Evolutionary conservation across 257 asterid species (phyloP).

Genomic region (Solanum clarkiae): DNA sequence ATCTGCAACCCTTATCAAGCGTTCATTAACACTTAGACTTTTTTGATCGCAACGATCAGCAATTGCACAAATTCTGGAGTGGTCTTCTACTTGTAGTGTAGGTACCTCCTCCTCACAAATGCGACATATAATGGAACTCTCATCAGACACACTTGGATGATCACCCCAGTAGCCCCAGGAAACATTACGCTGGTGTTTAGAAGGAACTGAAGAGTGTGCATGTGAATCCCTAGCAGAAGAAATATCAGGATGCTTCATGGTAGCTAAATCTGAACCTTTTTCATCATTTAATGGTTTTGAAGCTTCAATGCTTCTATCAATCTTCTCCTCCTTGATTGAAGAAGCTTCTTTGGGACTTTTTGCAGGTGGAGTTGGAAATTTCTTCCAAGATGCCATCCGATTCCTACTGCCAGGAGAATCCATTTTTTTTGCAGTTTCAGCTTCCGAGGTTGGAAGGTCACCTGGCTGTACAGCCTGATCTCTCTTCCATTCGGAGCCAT

Average conservation of each 20-base stretch:
- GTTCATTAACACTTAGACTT: conserved; percentile 85
- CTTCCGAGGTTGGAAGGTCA: conserved; percentile 23
- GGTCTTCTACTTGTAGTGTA: conserved; percentile 94
- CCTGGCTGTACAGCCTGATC: conserved; percentile 32
- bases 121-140: conserved; percentile 91
- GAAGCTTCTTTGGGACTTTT: conserved; percentile 61
- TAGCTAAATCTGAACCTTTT: conserved; percentile 50
- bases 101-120: conserved; percentile 99
- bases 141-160: conserved; percentile 70
- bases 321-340: conserved; percentile 37
- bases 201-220: conserved; percentile 25
- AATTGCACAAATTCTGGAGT: conserved; percentile 90
- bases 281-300: conserved; percentile 29
- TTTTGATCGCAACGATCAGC: conserved; percentile 95
- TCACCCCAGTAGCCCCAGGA: conserved; percentile 98
- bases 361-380: conserved; percentile 68
- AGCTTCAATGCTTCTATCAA: conserved; percentile 29
- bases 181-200: conserved; percentile 63
- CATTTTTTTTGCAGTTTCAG: conserved; percentile 35
- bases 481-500: conserved; percentile 53
- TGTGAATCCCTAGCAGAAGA: conserved; percentile 47
- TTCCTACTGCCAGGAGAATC: conserved; percentile 54
- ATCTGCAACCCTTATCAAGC: conserved; percentile 68
- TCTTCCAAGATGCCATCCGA: conserved; percentile 94
- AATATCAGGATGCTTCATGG: conserved; percentile 43